phyloP scores from a whole-genome alignment of 2,329 filamentous ascomycete genomes.

The Drechslerella dactyloides region DNA sequence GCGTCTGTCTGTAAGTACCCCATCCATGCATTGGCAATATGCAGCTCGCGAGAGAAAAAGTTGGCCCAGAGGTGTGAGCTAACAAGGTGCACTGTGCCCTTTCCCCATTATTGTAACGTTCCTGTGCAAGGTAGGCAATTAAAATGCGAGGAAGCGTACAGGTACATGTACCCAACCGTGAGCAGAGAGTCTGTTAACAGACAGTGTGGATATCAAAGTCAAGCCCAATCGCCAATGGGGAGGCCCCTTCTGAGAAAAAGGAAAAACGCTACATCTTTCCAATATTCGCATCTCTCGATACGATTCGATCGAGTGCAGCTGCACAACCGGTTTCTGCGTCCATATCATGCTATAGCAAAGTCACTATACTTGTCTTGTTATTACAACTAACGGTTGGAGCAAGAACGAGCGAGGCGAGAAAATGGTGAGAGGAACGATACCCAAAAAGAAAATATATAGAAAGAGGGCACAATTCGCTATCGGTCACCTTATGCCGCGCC shows the following conservation, averaged over 20 bases:
- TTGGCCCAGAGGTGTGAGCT: not conserved
- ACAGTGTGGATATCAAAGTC: slow-evolving; percentile 9
- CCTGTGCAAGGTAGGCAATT: slow-evolving; percentile 1
- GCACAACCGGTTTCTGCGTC: slow-evolving; percentile 4
- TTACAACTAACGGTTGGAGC: not conserved
- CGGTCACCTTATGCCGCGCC: not conserved
- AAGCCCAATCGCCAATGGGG: slow-evolving; percentile 10
- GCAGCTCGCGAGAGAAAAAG: not conserved
- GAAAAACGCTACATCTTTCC: slow-evolving; percentile 39
- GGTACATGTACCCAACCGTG: slow-evolving; percentile 43
- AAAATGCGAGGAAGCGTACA: slow-evolving; percentile 16
- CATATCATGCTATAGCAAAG: slow-evolving; percentile 7
- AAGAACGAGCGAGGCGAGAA: not conserved
- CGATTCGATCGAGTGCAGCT: slow-evolving; percentile 21
- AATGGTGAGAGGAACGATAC: not conserved
- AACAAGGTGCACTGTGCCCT: not conserved
- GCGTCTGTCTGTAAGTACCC: not conserved
- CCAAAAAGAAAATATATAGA: slow-evolving; percentile 6
- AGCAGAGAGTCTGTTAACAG: not conserved
- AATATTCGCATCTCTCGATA: slow-evolving; percentile 45
- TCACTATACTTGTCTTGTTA: not conserved
- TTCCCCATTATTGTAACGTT: slow-evolving; percentile 1
- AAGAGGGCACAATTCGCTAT: not conserved
- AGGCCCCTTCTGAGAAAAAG: slow-evolving; percentile 31
- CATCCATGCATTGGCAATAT: slow-evolving; percentile 8